phyloP scores from a whole-genome alignment of 768 basidiomycete genomes.

The Suillus sp. region DNA sequence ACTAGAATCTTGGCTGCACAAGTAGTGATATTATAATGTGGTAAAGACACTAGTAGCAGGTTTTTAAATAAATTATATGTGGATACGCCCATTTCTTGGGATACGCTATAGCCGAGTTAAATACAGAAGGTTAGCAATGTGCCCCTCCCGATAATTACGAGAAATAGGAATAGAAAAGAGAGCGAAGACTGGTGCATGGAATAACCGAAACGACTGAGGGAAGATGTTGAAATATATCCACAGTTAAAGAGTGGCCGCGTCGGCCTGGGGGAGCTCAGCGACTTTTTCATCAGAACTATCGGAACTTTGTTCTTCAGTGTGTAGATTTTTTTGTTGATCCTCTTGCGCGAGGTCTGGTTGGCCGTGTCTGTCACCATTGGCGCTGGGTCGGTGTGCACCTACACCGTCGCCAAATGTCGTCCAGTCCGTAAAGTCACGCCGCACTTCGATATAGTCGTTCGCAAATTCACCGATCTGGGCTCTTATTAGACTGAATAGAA shows the following conservation, averaged over 20 bases:
- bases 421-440: constrained; percentile 64
- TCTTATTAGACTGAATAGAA: background rate
- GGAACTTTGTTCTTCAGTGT: constrained; percentile 17
- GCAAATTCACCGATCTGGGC: constrained; percentile 68
- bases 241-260: background rate
- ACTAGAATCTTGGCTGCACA: background rate
- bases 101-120: background rate
- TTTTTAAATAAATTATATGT: background rate
- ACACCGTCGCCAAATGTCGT: constrained; percentile 33
- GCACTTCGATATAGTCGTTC: constrained; percentile 68
- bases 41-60: background rate
- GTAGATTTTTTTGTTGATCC: constrained; percentile 2
- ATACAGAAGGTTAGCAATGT: background rate
- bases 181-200: background rate
- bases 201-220: background rate
- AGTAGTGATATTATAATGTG: background rate
- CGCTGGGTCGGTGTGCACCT: constrained; percentile 12
- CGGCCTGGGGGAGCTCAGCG: background rate
- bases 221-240: background rate
- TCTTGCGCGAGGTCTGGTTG: constrained; percentile 31
- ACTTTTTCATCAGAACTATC: background rate
- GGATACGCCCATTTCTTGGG: background rate
- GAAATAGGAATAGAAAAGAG: constrained; percentile 1
- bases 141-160: background rate
- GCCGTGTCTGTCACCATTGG: constrained; percentile 42